phyloP scores from a whole-genome alignment of 108 stramenopile genomes.

The Nitzschia sp. region DNA sequence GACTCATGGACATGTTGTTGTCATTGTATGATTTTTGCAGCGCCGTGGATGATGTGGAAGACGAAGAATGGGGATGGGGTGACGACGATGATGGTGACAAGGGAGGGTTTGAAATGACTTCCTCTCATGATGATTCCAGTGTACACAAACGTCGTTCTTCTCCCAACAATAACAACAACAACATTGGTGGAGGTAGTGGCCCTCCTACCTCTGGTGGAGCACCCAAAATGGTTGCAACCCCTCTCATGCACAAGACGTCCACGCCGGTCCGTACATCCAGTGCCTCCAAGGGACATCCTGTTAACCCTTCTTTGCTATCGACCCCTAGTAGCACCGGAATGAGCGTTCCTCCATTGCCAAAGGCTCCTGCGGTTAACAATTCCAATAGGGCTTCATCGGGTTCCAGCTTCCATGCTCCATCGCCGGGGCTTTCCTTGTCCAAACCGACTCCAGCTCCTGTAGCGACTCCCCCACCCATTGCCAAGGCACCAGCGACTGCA shows the following conservation, averaged over 20 bases:
- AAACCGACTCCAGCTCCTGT: neutral
- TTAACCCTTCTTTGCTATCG: neutral
- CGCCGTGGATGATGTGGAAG: constrained; percentile 12
- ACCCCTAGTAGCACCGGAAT: neutral
- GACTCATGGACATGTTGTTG: neutral
- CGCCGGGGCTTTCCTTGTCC: neutral
- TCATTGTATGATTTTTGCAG: neutral
- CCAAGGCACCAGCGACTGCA: neutral
- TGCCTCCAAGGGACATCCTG: neutral
- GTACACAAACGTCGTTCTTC: constrained; percentile 14
- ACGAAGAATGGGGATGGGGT: constrained; percentile 42
- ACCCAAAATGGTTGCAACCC: neutral
- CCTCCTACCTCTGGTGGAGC: neutral
- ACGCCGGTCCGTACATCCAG: neutral
- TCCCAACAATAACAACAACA: neutral
- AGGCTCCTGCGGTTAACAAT: neutral
- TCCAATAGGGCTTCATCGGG: neutral
- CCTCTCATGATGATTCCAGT: constrained; percentile 3
- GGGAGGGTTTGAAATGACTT: constrained; percentile 2
- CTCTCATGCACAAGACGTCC: neutral
- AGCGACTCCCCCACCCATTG: neutral
- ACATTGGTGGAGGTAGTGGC: neutral
- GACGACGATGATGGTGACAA: constrained; percentile 25
- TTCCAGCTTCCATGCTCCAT: neutral
- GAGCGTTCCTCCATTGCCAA: neutral